A percentile compares a stretch with the other conserved stretches of the same genome.
Conservation (phyloP, 1,139 yeast species). For the Hemisphaericaspora lyxosophila region DNA sequence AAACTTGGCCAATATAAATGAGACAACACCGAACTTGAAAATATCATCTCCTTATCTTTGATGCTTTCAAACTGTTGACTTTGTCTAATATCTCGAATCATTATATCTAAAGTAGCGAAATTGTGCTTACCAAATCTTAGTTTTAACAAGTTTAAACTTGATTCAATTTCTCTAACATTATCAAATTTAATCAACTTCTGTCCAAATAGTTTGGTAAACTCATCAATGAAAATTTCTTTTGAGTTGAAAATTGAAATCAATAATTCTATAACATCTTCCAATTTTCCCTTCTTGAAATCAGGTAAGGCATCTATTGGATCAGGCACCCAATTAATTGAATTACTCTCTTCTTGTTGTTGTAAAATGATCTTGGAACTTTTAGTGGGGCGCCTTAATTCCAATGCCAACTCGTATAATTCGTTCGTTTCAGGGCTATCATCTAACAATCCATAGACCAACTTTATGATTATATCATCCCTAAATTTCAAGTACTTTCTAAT, state of each 20-base stretch:
- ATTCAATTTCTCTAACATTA: constrained; percentile 39
- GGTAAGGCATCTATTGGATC: constrained; percentile 94
- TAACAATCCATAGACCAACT: constrained; percentile 71
- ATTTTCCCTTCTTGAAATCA: constrained; percentile 68
- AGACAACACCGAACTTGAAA: constrained; percentile 28
- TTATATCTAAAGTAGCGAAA: constrained; percentile 72
- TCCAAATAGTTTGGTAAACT: constrained; percentile 68
- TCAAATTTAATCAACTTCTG: constrained; percentile 54
- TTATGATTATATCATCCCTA: constrained; percentile 70
- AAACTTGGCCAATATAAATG: constrained; percentile 56
- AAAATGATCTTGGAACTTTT: background rate
- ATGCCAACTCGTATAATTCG: constrained; percentile 50
- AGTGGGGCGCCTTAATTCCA: constrained; percentile 38
- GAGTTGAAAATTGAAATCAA: constrained; percentile 76
- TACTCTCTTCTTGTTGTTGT: constrained; percentile 1
- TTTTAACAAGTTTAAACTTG: constrained; percentile 55
- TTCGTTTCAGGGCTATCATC: constrained; percentile 46
- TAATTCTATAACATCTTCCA: constrained; percentile 69
- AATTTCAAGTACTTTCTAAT: constrained; percentile 66
- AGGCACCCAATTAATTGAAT: constrained; percentile 66
- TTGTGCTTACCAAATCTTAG: constrained; percentile 66
- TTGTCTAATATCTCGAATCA: constrained; percentile 74
- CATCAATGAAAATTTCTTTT: constrained; percentile 70
- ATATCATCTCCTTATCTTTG: constrained; percentile 6
- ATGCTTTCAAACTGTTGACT: constrained; percentile 30